Conservation (phyloP, 768 basidiomycete species). For the Serendipita sp. region DNA sequence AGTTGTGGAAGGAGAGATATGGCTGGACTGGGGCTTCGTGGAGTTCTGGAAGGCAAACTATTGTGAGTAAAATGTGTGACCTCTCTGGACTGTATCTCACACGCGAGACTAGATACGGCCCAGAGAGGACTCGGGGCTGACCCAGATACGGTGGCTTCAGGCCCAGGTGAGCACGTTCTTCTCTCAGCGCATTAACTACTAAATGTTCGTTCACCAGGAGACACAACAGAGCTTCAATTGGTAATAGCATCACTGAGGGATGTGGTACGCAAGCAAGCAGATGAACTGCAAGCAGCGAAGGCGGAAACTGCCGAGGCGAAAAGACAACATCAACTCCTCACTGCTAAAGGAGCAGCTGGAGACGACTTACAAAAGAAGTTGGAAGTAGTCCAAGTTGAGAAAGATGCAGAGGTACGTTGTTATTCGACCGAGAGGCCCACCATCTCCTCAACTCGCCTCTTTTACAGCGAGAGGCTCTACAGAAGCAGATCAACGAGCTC, state of each 20-base stretch:
- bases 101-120: constrained; percentile 39
- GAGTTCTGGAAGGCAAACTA: constrained; percentile 99
- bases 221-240: constrained; percentile 37
- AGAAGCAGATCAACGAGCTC: constrained; percentile 31
- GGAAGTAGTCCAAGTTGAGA: constrained; percentile 24
- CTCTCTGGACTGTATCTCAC: background rate
- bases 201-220: background rate
- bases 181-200: background rate
- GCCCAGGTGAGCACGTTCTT: constrained; percentile 33
- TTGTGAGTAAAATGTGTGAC: constrained; percentile 36
- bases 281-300: constrained; percentile 25
- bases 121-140: constrained; percentile 58
- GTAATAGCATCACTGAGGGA: constrained; percentile 73
- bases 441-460: background rate
- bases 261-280: constrained; percentile 62
- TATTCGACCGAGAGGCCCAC: background rate
- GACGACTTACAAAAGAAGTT: constrained; percentile 52
- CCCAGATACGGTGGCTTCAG: constrained; percentile 46
- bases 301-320: constrained; percentile 12
- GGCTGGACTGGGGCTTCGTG: constrained; percentile 97
- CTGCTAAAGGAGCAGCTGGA: constrained; percentile 16
- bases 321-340: constrained; percentile 15
- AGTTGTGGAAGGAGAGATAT: constrained; percentile 51
- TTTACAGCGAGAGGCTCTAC: constrained; percentile 30
- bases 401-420: constrained; percentile 25